These are phyloP conservation scores for Umbelopsis vinacea DNA, from an alignment of 192 early-diverging fungal species.

Conservation along the genomic window DNA sequence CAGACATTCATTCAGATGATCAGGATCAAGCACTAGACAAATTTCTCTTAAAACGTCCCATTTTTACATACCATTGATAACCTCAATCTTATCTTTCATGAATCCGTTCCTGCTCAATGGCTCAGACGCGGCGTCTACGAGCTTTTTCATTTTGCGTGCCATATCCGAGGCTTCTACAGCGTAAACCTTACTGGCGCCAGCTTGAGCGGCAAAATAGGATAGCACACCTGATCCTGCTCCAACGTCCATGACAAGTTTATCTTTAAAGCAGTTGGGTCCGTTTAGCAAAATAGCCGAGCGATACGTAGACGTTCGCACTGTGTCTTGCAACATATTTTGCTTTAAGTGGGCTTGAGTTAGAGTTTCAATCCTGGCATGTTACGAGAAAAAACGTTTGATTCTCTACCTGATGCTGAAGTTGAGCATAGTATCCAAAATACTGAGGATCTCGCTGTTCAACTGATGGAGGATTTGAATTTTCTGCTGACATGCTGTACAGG, in stretches of 20 bases:
- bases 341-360: conserved; percentile 37
- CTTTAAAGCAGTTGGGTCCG: conserved; percentile 70
- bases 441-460: conserved; percentile 67
- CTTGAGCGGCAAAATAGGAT: conserved; percentile 93
- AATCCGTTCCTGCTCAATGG: conserved; percentile 63
- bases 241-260: conserved; percentile 90
- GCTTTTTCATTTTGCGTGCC: conserved; percentile 87
- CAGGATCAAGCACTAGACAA: neutral
- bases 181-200: conserved; percentile 92
- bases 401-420: conserved; percentile 75
- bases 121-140: conserved; percentile 68
- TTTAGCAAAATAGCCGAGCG: conserved; percentile 90
- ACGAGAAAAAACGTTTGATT: neutral
- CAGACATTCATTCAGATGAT: neutral
- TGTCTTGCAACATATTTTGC: conserved; percentile 99
- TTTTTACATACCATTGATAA: conserved; percentile 72
- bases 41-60: neutral
- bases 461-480: conserved; percentile 23
- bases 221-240: conserved; percentile 95
- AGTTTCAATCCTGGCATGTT: neutral
- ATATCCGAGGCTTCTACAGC: conserved; percentile 96
- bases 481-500: neutral
- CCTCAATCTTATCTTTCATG: conserved; percentile 78
- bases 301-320: conserved; percentile 93
- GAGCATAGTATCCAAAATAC: conserved; percentile 86